Evolutionary conservation across 1,284 basidiomycete genomes (phyloP).

Genomic region (Trichosporon sp.): DNA sequence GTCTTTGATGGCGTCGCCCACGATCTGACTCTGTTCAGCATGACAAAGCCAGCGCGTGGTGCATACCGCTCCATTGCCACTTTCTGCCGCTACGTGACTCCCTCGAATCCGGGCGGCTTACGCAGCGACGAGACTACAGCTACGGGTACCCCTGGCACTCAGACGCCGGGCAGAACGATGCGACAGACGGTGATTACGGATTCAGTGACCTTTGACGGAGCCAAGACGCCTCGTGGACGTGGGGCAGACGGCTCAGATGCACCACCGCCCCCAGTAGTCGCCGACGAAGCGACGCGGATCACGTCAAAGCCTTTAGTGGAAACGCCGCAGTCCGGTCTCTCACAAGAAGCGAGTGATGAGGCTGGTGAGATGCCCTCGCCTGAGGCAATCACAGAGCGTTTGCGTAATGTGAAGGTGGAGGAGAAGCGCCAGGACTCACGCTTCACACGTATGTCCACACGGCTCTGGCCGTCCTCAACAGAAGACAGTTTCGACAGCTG

Average conservation of each 20-base stretch:
- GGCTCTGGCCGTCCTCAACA: background rate
- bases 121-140: background rate
- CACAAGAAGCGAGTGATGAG: background rate
- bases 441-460: background rate
- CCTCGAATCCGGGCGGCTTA: background rate
- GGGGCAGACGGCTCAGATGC: background rate
- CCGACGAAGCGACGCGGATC: background rate
- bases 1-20: slow-evolving; percentile 54
- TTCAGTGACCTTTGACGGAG: background rate
- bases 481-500: background rate
- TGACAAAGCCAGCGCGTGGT: slow-evolving; percentile 59
- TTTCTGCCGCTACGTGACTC: slow-evolving; percentile 49
- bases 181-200: background rate
- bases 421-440: background rate
- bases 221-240: background rate
- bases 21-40: slow-evolving; percentile 69
- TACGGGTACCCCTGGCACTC: background rate
- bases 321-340: background rate
- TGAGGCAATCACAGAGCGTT: background rate
- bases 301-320: background rate
- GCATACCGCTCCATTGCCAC: slow-evolving; percentile 44
- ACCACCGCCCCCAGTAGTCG: background rate
- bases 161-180: background rate
- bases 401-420: background rate
- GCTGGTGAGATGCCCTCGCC: background rate